These are phyloP conservation scores for Eucalyptus cloeziana DNA, from an alignment of 345 rosid species.

Conservation along the genomic window DNA sequence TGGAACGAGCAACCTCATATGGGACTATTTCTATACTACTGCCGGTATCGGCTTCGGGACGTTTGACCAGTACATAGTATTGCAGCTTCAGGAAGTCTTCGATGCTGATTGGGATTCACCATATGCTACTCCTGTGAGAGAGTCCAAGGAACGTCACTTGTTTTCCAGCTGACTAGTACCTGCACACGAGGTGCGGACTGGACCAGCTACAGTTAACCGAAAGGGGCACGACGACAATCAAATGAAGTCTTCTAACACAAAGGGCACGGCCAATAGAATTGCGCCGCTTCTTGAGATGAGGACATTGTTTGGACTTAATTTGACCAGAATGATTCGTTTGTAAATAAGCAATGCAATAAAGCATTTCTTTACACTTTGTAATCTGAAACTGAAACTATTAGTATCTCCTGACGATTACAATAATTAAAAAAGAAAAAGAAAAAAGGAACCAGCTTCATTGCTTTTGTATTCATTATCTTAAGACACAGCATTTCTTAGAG, in stretches of 20 bases:
- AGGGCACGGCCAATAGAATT: too few relatives aligned
- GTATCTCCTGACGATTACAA: background rate
- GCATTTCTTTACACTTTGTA: background rate
- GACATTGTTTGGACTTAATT: too few relatives aligned
- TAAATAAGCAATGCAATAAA: background rate
- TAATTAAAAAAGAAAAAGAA: too few relatives aligned
- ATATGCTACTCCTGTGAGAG: slow-evolving; percentile 43
- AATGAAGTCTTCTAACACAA: too few relatives aligned
- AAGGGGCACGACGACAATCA: too few relatives aligned
- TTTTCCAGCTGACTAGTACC: background rate
- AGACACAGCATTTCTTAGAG: background rate
- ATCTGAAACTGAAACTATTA: background rate
- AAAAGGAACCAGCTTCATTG: background rate
- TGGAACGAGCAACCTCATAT: slow-evolving; percentile 59
- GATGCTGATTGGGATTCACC: slow-evolving; percentile 86
- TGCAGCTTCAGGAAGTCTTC: slow-evolving; percentile 62
- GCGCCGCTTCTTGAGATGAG: too few relatives aligned
- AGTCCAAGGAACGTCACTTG: background rate
- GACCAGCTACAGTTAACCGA: too few relatives aligned
- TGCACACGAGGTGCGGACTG: too few relatives aligned
- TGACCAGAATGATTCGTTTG: too few relatives aligned
- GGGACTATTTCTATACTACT: slow-evolving; percentile 7
- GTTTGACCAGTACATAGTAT: slow-evolving; percentile 39
- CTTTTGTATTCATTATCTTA: background rate
- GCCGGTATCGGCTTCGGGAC: slow-evolving; percentile 78